Evolutionary conservation across 192 early-diverging fungal genomes (phyloP).

Genomic region (Coemansia sp.): DNA sequence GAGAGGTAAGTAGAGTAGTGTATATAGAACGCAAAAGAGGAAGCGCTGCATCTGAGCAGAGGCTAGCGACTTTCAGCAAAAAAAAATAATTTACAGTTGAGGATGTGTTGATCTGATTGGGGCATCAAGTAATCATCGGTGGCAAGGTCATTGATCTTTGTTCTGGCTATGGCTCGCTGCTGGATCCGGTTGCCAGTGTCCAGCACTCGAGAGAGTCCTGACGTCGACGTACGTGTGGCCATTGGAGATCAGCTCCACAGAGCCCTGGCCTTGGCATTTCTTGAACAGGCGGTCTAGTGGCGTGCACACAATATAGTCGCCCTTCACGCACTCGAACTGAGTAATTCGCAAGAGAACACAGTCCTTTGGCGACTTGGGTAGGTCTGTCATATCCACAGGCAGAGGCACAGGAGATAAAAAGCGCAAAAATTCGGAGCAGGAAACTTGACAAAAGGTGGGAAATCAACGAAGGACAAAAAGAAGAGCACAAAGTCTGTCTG

Average conservation of each 20-base stretch:
- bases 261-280: slow-evolving; percentile 28
- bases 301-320: slow-evolving; percentile 26
- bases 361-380: slow-evolving; percentile 12
- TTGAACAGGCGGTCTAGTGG: slow-evolving; percentile 50
- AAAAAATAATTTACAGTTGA: slow-evolving; percentile 5
- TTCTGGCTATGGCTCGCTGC: background rate
- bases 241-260: slow-evolving; percentile 41
- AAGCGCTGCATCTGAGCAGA: background rate
- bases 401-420: background rate
- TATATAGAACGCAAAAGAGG: background rate
- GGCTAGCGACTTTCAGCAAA: background rate
- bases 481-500: background rate
- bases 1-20: background rate
- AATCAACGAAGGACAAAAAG: background rate
- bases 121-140: background rate
- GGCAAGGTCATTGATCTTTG: background rate
- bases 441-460: no score
- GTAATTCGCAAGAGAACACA: slow-evolving; percentile 41
- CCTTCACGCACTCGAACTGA: slow-evolving; percentile 33
- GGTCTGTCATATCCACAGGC: background rate
- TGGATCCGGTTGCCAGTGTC: slow-evolving; percentile 5
- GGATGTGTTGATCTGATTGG: slow-evolving; percentile 12
- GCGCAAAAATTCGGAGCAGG: background rate
- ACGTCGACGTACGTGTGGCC: slow-evolving; percentile 23
- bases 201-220: slow-evolving; percentile 7